Percentiles rank a stretch among this genome's conserved stretches.
Conservation (phyloP, 768 basidiomycete species). For the Suillus subluteus region DNA sequence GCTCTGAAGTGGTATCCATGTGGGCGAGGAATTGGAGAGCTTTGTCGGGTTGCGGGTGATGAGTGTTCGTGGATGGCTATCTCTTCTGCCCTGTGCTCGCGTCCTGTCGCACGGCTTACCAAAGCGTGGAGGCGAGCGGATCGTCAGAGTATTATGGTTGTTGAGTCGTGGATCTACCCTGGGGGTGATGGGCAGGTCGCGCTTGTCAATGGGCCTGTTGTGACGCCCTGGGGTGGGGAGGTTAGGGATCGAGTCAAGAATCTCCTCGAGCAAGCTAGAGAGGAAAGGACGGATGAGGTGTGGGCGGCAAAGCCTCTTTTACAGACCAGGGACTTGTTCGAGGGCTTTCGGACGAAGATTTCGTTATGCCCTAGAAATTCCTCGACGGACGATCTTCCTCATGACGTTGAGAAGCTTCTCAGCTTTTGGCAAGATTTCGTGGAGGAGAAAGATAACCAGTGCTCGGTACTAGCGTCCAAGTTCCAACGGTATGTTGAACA, state of each 20-base stretch:
- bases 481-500: slow-evolving; percentile 59
- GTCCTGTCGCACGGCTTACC: slow-evolving; percentile 74
- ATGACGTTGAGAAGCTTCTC: slow-evolving; percentile 54
- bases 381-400: slow-evolving; percentile 38
- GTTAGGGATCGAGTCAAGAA: slow-evolving; percentile 48
- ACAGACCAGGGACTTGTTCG: slow-evolving; percentile 51
- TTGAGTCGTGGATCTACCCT: slow-evolving; percentile 71
- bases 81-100: slow-evolving; percentile 66
- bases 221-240: slow-evolving; percentile 75
- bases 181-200: slow-evolving; percentile 36
- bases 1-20: slow-evolving; percentile 70
- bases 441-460: slow-evolving; percentile 41
- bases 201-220: slow-evolving; percentile 43
- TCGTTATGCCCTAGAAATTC: slow-evolving; percentile 52
- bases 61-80: slow-evolving; percentile 83
- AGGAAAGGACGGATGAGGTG: slow-evolving; percentile 45
- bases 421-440: slow-evolving; percentile 60
- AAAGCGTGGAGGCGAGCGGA: slow-evolving; percentile 84
- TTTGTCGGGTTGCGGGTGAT: slow-evolving; percentile 73
- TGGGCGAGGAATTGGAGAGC: slow-evolving; percentile 79
- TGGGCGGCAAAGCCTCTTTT: slow-evolving; percentile 46
- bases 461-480: slow-evolving; percentile 49
- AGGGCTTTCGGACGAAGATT: slow-evolving; percentile 52
- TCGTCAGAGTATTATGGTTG: slow-evolving; percentile 51
- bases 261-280: slow-evolving; percentile 49